Evolutionary conservation across 2,329 filamentous ascomycete species (phyloP).

Genomic region (Penicillium expansum): DNA sequence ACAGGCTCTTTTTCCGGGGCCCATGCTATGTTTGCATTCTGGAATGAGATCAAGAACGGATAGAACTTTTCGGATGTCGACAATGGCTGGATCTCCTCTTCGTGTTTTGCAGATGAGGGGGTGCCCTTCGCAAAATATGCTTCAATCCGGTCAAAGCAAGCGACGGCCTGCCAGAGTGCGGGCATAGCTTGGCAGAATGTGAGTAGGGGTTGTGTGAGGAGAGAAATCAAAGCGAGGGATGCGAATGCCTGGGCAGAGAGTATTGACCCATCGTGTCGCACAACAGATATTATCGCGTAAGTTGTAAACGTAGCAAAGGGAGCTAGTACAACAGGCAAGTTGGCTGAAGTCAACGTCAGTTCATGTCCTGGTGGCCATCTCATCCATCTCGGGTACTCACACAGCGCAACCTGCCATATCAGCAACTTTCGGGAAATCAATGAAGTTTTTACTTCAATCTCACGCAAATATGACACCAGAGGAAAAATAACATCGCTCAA

Average conservation of each 20-base stretch:
- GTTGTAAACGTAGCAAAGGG: conserved; percentile 21
- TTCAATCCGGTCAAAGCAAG: conserved; percentile 20
- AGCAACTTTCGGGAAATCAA: background rate
- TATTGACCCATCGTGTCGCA: background rate
- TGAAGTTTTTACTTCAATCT: conserved; percentile 8
- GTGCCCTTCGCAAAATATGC: conserved; percentile 8
- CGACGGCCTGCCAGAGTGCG: conserved; percentile 9
- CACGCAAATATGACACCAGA: conserved; percentile 9
- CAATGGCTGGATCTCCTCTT: background rate
- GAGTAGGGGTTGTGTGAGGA: conserved; percentile 20
- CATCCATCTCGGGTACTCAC: conserved; percentile 9
- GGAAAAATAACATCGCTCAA: conserved; percentile 24
- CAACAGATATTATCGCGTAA: conserved; percentile 12
- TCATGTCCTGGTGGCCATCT: background rate
- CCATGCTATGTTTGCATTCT: background rate
- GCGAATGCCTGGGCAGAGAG: conserved; percentile 19
- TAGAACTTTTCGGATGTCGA: background rate
- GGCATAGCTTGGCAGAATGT: conserved; percentile 20
- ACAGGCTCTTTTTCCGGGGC: background rate
- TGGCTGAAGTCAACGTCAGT: conserved; percentile 14
- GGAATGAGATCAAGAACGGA: background rate
- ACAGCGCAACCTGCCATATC: conserved; percentile 16
- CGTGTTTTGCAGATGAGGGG: background rate
- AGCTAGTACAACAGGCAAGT: conserved; percentile 15
- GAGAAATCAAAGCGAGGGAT: conserved; percentile 23